Evolutionary conservation across 495 filamentous ascomycete species (phyloP).

Genomic region (Neurospora sp.): DNA sequence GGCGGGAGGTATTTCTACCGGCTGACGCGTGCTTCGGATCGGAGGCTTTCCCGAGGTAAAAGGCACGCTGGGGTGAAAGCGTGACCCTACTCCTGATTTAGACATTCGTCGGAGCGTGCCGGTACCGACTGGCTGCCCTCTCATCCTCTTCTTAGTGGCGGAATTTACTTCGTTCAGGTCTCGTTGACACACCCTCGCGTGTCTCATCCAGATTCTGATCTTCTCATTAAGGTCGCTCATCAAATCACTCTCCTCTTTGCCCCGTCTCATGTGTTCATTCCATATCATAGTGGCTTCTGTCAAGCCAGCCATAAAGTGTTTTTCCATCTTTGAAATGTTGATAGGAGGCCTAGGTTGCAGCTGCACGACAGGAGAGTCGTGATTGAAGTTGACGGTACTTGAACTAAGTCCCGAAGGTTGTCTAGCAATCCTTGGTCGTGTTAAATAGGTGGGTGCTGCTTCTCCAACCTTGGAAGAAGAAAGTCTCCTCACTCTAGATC

Average conservation of each 20-base stretch:
- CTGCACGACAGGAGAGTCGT: background rate
- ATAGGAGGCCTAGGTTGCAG: background rate
- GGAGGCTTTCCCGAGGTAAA: background rate
- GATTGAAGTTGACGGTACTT: background rate
- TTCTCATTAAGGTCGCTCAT: slow-evolving; percentile 2
- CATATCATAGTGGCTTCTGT: slow-evolving; percentile 14
- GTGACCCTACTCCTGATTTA: background rate
- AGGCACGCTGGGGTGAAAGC: background rate
- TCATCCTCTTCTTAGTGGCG: slow-evolving; percentile 8
- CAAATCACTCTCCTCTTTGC: slow-evolving; percentile 2
- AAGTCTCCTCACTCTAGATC: slow-evolving; percentile 2
- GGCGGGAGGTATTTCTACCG: background rate
- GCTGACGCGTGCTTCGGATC: background rate
- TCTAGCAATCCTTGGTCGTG: background rate
- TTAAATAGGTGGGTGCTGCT: background rate
- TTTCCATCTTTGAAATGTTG: background rate
- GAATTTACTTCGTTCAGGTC: slow-evolving; percentile 5
- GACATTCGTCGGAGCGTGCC: background rate
- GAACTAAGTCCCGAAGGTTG: background rate
- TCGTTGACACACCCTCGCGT: slow-evolving; percentile 7
- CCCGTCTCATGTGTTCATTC: slow-evolving; percentile 17
- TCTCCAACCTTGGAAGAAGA: background rate
- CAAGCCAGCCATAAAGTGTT: background rate
- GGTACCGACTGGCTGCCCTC: background rate
- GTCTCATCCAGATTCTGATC: slow-evolving; percentile 2